Evolutionary conservation across 2,329 filamentous ascomycete genomes (phyloP), one percentile per base, ranked within the genome.

Genomic region (Onygena corvina): DNA sequence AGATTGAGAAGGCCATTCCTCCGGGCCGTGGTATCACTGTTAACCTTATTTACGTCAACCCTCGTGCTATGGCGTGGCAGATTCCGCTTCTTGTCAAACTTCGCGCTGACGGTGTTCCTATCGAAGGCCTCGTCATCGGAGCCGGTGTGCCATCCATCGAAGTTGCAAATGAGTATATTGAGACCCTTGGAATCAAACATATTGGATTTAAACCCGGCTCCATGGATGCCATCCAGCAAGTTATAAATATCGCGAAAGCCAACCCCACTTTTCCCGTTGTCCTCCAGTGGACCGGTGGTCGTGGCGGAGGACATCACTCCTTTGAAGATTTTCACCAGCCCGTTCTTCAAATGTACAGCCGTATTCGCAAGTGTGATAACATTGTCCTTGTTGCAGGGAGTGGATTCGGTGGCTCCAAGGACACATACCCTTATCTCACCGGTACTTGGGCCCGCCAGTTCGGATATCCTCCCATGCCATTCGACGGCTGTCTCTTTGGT

Each of bases 291-390:
- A 95, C 89, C 52, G 89, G 89, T 63, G 89, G 89, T 34, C 84
- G 89, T 68, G 89, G 88, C 57, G 89, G 89, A 71, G 89, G 89
- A 50, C 89, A 94, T 66, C 89, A 95, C 71, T 94, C 88, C 0
- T 94, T 83, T 54, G 89, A 95, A 65, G 89, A 95, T 66, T 94
- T 95, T 76, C 89, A 94, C 67, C 82, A 89, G 61, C 89, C 89
- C 3, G 83, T 95, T 38, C 72, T 95, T 5, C 81, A 86, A 60
- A 93, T 94, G 85, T 95, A 95, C 65, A 79, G 81, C 57, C 82
- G 88, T 50, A 88, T 95, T 56, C 80, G 89, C 62, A 81, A 86
- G 62, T 84, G 83, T 56, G 76, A 84, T 57, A 95, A 95, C 70
- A 81, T 95, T 54, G 83, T 94, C 52, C 75, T 95, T 8, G 80